Percentiles rank a stretch among this genome's conserved stretches.
Conservation (phyloP, 305 asterid genomes). For the Ruellia speciosa region DNA sequence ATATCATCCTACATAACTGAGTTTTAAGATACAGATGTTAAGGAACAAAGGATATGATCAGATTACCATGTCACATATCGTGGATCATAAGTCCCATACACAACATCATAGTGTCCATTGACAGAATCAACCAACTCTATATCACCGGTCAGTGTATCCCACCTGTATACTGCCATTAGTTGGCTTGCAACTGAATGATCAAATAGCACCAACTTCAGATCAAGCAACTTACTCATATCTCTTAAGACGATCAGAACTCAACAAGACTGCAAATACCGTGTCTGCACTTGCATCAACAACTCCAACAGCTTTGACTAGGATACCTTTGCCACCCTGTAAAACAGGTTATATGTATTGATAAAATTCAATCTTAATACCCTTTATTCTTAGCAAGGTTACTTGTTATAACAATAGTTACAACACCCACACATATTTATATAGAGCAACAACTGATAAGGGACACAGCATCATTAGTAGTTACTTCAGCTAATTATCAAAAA, state of each 20-base stretch:
- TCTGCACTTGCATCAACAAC: conserved; percentile 93
- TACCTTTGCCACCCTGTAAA: conserved; percentile 67
- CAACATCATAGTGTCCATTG: conserved; percentile 80
- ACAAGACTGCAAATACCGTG: conserved; percentile 76
- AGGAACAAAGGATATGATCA: background rate
- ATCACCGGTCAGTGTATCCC: conserved; percentile 93
- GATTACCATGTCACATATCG: conserved; percentile 69
- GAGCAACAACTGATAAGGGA: background rate
- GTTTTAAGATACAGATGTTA: too few relatives aligned
- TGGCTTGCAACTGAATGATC: conserved; percentile 2
- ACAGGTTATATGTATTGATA: conserved; percentile 3
- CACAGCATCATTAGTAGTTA: background rate
- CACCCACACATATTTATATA: background rate
- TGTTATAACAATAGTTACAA: conserved; percentile 5
- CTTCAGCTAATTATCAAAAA: background rate
- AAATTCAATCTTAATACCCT: background rate
- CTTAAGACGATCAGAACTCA: conserved; percentile 61
- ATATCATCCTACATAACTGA: too few relatives aligned
- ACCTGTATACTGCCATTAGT: conserved; percentile 57
- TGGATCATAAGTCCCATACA: conserved; percentile 82
- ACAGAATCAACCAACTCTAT: conserved; percentile 78
- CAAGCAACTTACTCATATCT: conserved; percentile 77
- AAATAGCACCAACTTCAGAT: conserved; percentile 5
- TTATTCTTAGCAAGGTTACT: background rate
- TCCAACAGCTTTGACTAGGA: conserved; percentile 91